Evolutionary conservation across 495 filamentous ascomycete genomes (phyloP), one percentile per base, ranked within the genome.

Genomic region (Aspergillus olivimuriae): DNA sequence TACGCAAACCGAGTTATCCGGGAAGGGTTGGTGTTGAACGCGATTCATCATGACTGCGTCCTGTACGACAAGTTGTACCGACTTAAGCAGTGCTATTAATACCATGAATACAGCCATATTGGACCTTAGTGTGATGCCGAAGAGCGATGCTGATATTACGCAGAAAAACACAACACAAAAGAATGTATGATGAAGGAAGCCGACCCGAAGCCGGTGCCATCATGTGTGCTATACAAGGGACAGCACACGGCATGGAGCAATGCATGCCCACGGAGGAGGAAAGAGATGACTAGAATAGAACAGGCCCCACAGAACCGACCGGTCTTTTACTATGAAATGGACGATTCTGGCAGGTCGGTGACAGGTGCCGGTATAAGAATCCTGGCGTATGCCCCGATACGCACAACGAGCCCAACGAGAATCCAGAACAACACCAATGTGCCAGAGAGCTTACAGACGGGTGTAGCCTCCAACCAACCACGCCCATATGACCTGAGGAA

Each of bases 31-130:
- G 33, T 35, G 16, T 11, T 35, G 33, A 35, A 35, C 33, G 33
- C 33, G 33, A 35, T 35, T 15, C 33, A 35, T 15, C 33, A 35
- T 15, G 33, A 35, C n/a, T 35, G 33, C 16, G 33, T 35, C 33
- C 33, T 35, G 15, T 35, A 35, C 16, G 33, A 35, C 33, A 35
- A 18, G 33, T 15, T 15, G 33, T 35, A 15, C 16, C 12, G 33
- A 18, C 33, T 35, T 18, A 35, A 35, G 33, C 33, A 35, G 33
- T 35, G 33, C 17, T 35, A 35, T 35, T 15, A 15, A 35, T 35
- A 15, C 33, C 33, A 35, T 18, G 33, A 35, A 35, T 35, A 35
- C 33, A 15, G 33, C 16, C 7, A 35, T 15, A 35, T 35, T 15
- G 7, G 33, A 35, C 33, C 33, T 35, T 15, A 35, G 33, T 35